Conservation (phyloP, 2,329 filamentous ascomycete genomes). For the Metarhizium guizhouense region DNA sequence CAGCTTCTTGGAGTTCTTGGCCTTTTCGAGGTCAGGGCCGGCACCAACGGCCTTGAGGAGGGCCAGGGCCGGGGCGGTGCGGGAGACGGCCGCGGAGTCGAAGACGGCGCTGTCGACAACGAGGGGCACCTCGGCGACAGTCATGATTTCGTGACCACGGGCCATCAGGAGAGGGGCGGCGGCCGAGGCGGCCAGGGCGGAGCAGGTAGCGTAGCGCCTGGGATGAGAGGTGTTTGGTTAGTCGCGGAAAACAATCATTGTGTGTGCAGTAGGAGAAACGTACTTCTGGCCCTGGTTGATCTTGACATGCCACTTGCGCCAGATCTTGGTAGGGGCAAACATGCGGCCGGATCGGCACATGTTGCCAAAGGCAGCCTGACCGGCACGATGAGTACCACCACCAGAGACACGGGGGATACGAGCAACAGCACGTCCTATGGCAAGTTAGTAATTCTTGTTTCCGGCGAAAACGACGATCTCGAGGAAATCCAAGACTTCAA, state of each 20-base stretch:
- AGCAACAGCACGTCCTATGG: slow-evolving; percentile 91
- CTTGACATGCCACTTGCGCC: slow-evolving; percentile 99
- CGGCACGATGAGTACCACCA: slow-evolving; percentile 99
- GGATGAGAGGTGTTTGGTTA: slow-evolving; percentile 14
- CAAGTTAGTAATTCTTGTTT: background rate
- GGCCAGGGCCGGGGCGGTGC: slow-evolving; percentile 78
- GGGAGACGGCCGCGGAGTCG: slow-evolving; percentile 67
- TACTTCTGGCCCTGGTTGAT: slow-evolving; percentile 98
- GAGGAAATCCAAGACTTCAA: background rate
- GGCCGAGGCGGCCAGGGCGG: slow-evolving; percentile 92
- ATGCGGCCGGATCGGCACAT: slow-evolving; percentile 99
- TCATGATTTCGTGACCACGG: slow-evolving; percentile 91
- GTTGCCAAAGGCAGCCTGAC: slow-evolving; percentile 99
- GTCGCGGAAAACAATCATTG: slow-evolving; percentile 1
- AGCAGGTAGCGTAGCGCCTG: slow-evolving; percentile 95
- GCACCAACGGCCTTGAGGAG: slow-evolving; percentile 91
- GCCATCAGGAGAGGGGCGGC: slow-evolving; percentile 91
- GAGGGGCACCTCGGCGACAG: slow-evolving; percentile 91
- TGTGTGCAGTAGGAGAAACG: slow-evolving; percentile 19
- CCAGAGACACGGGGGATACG: slow-evolving; percentile 99
- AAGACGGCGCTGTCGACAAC: slow-evolving; percentile 90
- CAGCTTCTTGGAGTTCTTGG: slow-evolving; percentile 92
- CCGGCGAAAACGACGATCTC: background rate
- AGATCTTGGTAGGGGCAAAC: slow-evolving; percentile 99
- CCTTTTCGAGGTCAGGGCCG: slow-evolving; percentile 85